Evolutionary conservation across 257 asterid genomes (phyloP).

Genomic region (Coffea canephora): DNA sequence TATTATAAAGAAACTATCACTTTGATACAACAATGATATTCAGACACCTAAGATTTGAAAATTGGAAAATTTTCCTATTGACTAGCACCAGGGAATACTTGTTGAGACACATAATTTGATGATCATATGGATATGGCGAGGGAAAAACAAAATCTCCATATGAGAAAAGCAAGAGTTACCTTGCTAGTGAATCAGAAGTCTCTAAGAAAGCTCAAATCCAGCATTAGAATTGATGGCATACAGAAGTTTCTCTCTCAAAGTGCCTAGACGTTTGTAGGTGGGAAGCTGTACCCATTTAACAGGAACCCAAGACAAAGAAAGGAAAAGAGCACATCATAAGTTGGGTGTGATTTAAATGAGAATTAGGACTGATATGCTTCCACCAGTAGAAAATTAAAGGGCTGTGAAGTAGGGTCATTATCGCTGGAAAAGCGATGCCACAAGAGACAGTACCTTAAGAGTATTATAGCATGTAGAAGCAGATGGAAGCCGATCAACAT

Average conservation of each 20-base stretch:
- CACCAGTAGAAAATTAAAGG: neutral
- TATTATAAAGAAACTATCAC: neutral
- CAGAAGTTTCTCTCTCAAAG: constrained; percentile 82
- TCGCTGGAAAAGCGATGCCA: neutral
- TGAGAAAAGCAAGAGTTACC: constrained; percentile 1
- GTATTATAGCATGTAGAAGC: constrained; percentile 98
- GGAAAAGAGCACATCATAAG: neutral
- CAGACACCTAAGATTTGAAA: neutral
- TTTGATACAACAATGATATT: neutral
- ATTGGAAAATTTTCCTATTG: neutral
- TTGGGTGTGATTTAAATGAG: neutral
- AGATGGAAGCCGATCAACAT: constrained; percentile 98
- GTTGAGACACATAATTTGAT: neutral
- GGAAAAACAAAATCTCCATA: neutral
- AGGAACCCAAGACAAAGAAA: constrained; percentile 23
- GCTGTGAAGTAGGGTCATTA: neutral
- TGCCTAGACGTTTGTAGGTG: constrained; percentile 79
- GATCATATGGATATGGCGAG: neutral
- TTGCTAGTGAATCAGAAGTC: constrained; percentile 3
- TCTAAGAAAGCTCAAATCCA: constrained; percentile 89
- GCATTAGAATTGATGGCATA: constrained; percentile 95
- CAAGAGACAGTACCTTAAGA: constrained; percentile 61
- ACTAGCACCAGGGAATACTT: neutral
- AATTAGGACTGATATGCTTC: neutral
- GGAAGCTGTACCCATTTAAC: constrained; percentile 69